These are phyloP conservation scores for Scheffersomyces titani DNA, from an alignment of 1,139 yeast species.

Conservation along the genomic window DNA sequence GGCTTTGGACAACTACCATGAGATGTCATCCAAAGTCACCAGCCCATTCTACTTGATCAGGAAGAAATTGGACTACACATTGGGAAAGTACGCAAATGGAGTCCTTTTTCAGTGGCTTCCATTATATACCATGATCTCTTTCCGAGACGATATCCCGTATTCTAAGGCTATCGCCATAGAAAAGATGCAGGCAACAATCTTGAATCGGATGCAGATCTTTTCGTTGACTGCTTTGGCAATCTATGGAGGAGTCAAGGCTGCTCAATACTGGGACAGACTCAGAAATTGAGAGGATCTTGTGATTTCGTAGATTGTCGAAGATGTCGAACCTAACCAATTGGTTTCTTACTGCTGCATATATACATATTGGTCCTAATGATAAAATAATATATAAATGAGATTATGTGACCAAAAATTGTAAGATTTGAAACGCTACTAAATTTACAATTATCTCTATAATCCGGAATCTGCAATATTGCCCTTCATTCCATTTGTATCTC, in stretches of 20 bases:
- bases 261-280: constrained; percentile 16
- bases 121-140: constrained; percentile 88
- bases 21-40: constrained; percentile 84
- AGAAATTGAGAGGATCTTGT: not conserved
- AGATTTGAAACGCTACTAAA: not conserved
- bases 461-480: not conserved
- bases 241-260: constrained; percentile 19
- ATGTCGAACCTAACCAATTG: not conserved
- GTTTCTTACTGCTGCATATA: not conserved
- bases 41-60: constrained; percentile 63
- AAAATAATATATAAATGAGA: not conserved
- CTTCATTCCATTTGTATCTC: not conserved
- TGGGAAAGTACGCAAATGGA: constrained; percentile 52
- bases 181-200: constrained; percentile 48
- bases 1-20: constrained; percentile 79
- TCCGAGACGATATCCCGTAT: constrained; percentile 80
- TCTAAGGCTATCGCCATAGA: constrained; percentile 65
- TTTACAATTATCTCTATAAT: not conserved
- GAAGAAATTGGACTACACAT: constrained; percentile 64
- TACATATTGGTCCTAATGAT: not conserved
- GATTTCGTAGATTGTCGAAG: constrained; percentile 4
- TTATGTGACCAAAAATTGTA: not conserved
- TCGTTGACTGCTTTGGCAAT: constrained; percentile 16
- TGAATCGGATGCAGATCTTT: constrained; percentile 29
- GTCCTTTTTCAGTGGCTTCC: constrained; percentile 72